Percentiles rank a stretch among this genome's conserved stretches.
Evolutionary conservation across 225 moss, liverwort and hornwort species (phyloP).

Genomic region (Marchantia paleacea): DNA sequence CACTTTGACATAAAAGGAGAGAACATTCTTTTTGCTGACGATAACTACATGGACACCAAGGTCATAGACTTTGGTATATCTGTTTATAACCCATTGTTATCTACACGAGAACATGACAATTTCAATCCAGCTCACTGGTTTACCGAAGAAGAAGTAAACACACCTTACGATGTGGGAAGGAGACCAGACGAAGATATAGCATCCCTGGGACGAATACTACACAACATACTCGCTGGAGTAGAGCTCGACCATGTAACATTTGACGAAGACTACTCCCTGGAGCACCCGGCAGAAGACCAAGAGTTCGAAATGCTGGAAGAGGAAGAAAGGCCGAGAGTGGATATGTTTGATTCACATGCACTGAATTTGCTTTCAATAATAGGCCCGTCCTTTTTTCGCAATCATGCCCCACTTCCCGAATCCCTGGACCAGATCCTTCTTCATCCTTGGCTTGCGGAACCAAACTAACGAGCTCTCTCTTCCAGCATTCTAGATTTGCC

Average conservation of each 20-base stretch:
- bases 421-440: background rate
- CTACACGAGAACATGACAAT: background rate
- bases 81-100: background rate
- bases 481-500: background rate
- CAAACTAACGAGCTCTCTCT: no score
- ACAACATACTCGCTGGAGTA: background rate
- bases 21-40: slow-evolving; percentile 8
- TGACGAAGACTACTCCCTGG: no score
- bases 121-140: slow-evolving; percentile 6
- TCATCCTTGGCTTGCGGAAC: slow-evolving; percentile 19
- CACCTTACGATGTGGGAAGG: no score
- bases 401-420: background rate
- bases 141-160: background rate
- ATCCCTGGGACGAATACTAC: background rate
- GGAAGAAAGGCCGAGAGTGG: background rate
- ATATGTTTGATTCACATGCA: background rate
- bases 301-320: background rate
- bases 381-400: background rate
- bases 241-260: no score
- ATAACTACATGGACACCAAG: background rate
- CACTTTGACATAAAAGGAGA: background rate
- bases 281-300: no score
- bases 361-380: background rate
- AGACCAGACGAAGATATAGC: background rate
- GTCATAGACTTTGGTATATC: background rate